Evolutionary conservation across 208 protist genomes (phyloP).

Genomic region (Trichomonas tenax): DNA sequence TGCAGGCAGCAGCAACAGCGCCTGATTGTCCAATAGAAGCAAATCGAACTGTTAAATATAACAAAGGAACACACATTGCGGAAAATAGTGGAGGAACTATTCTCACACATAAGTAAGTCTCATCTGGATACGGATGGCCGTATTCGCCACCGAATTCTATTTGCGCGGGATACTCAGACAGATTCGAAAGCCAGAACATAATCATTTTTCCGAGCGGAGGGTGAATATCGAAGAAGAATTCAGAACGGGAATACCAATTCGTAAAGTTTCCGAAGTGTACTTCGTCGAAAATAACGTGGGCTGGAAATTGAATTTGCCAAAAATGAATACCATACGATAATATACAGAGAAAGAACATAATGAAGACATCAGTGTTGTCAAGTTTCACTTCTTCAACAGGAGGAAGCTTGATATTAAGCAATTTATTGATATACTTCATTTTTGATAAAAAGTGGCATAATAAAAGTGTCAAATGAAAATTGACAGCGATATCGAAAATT

Average conservation of each 20-base stretch:
- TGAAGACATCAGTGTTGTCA: not conserved
- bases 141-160: not conserved
- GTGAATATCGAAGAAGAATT: constrained; percentile 20
- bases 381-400: not conserved
- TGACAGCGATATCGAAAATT: too few species aligned
- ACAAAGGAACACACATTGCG: not conserved
- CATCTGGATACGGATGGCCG: not conserved
- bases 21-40: not conserved
- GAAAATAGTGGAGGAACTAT: not conserved
- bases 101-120: not conserved
- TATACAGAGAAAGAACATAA: not conserved
- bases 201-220: not conserved
- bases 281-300: not conserved
- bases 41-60: not conserved
- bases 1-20: not conserved
- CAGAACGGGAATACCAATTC: not conserved
- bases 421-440: not conserved
- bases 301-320: not conserved
- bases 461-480: too few species aligned
- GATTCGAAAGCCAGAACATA: not conserved
- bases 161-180: not conserved
- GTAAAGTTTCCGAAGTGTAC: constrained; percentile 13
- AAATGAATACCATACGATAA: not conserved
- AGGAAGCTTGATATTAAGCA: not conserved
- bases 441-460: too few species aligned